Evolutionary conservation across 2,329 filamentous ascomycete genomes (phyloP).

Genomic region (Xylariaceae sp.): DNA sequence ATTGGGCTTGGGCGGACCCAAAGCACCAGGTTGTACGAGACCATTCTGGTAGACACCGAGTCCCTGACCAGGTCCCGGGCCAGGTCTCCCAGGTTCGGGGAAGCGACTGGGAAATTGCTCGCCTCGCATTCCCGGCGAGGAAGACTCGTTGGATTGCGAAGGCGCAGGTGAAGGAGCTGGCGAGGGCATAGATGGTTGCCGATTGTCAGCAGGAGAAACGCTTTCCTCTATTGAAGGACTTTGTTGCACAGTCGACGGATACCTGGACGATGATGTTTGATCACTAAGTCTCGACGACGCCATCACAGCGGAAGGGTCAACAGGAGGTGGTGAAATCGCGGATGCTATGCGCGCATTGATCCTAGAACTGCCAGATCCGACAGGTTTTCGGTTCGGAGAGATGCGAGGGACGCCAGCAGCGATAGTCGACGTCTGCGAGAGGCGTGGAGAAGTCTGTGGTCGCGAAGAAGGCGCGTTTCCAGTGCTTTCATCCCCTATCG

Average conservation of each 20-base stretch:
- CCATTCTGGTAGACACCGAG: constrained; percentile 14
- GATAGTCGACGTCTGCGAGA: constrained; percentile 15
- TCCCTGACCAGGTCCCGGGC: constrained; percentile 12
- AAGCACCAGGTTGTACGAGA: constrained; percentile 6
- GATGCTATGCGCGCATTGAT: constrained; percentile 19
- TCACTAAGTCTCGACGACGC: constrained; percentile 14
- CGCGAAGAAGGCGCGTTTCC: not conserved
- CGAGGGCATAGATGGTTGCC: constrained; percentile 26
- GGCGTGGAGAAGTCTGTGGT: constrained; percentile 14
- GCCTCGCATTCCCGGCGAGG: constrained; percentile 13
- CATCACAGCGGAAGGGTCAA: constrained; percentile 8
- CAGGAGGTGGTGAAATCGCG: constrained; percentile 7
- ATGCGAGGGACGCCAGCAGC: constrained; percentile 13
- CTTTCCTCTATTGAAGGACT: constrained; percentile 18
- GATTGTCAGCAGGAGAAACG: constrained; percentile 17
- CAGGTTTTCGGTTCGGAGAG: constrained; percentile 29
- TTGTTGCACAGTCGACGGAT: constrained; percentile 20
- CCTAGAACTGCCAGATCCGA: constrained; percentile 25
- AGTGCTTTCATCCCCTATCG: too few relatives aligned
- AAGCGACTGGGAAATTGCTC: constrained; percentile 9
- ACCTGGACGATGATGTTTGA: constrained; percentile 20
- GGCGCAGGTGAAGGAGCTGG: constrained; percentile 23
- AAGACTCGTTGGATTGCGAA: constrained; percentile 19
- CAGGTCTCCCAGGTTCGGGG: constrained; percentile 12
- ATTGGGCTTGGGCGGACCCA: constrained; percentile 6